Conservation (phyloP, 2,329 filamentous ascomycete species). For the Zopfia rhizophila region DNA sequence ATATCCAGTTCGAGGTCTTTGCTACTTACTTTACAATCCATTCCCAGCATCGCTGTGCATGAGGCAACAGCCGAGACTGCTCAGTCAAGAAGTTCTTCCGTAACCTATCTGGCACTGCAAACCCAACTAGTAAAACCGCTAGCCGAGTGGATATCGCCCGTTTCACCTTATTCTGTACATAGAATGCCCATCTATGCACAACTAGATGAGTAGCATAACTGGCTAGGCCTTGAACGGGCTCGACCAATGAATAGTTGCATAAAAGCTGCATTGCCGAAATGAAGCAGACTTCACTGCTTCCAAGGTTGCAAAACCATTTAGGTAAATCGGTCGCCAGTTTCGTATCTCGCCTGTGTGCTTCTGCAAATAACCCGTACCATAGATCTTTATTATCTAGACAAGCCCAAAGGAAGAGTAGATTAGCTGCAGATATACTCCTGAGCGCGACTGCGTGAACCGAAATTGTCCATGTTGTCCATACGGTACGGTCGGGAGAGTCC, state of each 20-base stretch:
- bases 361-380: constrained; percentile 42
- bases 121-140: no score
- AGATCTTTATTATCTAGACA: constrained; percentile 48
- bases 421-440: constrained; percentile 25
- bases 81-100: no score
- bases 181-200: constrained; percentile 40
- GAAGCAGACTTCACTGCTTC: constrained; percentile 29
- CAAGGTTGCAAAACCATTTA: constrained; percentile 29
- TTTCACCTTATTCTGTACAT: no score
- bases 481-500: constrained; percentile 30
- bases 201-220: constrained; percentile 42
- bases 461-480: constrained; percentile 28
- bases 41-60: constrained; percentile 18
- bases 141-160: no score
- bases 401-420: constrained; percentile 44
- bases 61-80: constrained; percentile 18
- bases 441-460: constrained; percentile 22
- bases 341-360: constrained; percentile 37
- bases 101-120: no score
- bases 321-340: constrained; percentile 6
- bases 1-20: no score
- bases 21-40: no score
- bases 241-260: no score
- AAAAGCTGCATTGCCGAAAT: constrained; percentile 31
- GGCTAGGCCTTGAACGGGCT: no score